These are phyloP conservation scores for Anaeromyces robustus DNA, from an alignment of 192 early-diverging fungal genomes.

Conservation along the genomic window DNA sequence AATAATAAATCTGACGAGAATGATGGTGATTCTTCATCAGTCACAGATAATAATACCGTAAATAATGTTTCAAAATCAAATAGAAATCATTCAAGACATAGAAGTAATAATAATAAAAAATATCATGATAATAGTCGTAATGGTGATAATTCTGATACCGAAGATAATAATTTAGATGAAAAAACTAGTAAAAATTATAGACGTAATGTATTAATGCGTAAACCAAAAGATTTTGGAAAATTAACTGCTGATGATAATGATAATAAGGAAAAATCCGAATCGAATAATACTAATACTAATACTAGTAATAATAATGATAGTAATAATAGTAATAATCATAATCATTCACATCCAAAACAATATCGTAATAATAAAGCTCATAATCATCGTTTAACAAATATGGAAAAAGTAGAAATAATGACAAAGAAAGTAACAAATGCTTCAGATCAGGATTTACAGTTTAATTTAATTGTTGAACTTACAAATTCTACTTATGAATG, in stretches of 20 bases:
- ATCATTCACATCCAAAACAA: not conserved
- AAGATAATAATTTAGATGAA: not conserved
- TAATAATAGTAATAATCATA: not conserved
- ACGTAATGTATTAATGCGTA: not conserved
- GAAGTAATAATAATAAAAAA: not conserved
- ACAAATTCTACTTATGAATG: slow-evolving; percentile 69
- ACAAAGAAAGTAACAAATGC: not conserved
- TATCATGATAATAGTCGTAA: not conserved
- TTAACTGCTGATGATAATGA: not conserved
- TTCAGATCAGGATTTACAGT: not conserved
- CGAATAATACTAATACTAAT: not conserved
- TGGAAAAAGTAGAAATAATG: not conserved
- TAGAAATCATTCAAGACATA: too few species aligned
- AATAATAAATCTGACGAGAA: too few species aligned
- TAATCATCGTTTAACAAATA: not conserved
- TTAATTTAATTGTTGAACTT: slow-evolving; percentile 21
- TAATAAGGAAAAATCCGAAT: not conserved
- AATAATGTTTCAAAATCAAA: too few species aligned
- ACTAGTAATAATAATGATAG: not conserved
- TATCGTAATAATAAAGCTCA: not conserved
- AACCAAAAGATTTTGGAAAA: not conserved
- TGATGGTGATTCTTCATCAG: too few species aligned
- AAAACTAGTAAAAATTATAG: not conserved
- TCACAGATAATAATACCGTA: too few species aligned
- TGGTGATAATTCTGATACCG: not conserved